Conservation (phyloP, 1,284 basidiomycete genomes). For the Lentinus polychrous region DNA sequence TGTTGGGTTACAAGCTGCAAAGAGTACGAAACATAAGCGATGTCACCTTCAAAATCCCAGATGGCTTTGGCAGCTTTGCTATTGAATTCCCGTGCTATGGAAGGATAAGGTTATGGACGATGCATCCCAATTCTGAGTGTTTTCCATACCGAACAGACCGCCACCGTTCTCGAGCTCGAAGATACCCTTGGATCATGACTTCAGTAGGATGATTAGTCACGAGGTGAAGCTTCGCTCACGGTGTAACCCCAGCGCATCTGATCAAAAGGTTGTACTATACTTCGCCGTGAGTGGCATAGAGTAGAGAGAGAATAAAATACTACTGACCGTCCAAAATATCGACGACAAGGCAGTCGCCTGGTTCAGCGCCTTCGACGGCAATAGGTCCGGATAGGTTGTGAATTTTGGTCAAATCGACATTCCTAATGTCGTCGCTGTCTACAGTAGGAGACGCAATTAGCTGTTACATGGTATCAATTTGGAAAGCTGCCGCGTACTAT, state of each 20-base stretch:
- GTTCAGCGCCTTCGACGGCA: conserved; percentile 67
- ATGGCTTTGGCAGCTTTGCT: conserved; percentile 71
- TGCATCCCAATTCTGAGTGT: no score
- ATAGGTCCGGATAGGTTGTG: conserved; percentile 76
- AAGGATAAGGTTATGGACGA: no score
- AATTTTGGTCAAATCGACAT: conserved; percentile 57
- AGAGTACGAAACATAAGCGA: neutral
- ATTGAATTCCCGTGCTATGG: conserved; percentile 56
- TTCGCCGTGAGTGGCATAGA: neutral
- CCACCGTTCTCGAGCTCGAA: conserved; percentile 72
- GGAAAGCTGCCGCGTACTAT: conserved; percentile 36
- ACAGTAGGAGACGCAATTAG: neutral
- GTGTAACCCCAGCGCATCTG: conserved; percentile 82
- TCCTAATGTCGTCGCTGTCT: conserved; percentile 64
- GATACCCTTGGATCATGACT: conserved; percentile 41
- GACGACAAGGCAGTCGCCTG: conserved; percentile 73
- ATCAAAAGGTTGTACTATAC: conserved; percentile 58
- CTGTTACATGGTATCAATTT: neutral
- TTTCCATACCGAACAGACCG: conserved; percentile 56
- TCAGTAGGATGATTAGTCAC: conserved; percentile 7
- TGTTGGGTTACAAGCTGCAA: neutral
- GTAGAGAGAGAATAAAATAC: neutral
- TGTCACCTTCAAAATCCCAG: conserved; percentile 66
- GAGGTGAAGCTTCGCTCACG: conserved; percentile 25
- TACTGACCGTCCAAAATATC: conserved; percentile 66